Base-by-base conservation (phyloP, 2,329 filamentous ascomycete genomes). In the Penicillium concentricum region DNA sequence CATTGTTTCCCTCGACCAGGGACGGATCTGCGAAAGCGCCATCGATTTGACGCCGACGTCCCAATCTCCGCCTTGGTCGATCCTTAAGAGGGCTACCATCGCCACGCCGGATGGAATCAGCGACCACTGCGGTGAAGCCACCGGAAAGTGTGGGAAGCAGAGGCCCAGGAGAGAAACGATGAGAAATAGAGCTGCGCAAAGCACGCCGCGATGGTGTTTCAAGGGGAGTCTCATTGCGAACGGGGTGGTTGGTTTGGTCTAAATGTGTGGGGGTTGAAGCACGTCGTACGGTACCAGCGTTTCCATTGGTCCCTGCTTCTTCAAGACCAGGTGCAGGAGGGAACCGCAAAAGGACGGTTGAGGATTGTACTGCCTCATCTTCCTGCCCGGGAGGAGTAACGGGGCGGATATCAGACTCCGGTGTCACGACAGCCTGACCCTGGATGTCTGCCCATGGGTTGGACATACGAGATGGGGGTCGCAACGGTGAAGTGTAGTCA, bases 111-210 rank as follows among this genome's bases (percentile, higher is more conserved):
- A 88, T 75, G 22, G 84, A 81, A 61, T 89, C 86, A 9, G 85
- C 86, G 6, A 89, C 84, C 46, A 89, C 82, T 1, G 82, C 86
- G 67, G 79, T 84, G 16, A 89, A 76, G 0, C 82, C 82, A 2
- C 80, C 82, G 2, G 82, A 85, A 1, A 89, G 75, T 0, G 87
- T 84, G 30, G 82, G 82, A 2, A 86, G 79, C 5, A 88, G 73
- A 6, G 84, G 82, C 0, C 83, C 83, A 4, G 82, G 82, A 4
- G 84, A 78, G 37, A 88, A 82, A 3, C 78, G 79, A 22, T 73
- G 66, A 3, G 78, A 78, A 18, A 84, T 76, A 0, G 81, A 81
- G 61, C 79, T 77, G 45, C 80, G 77, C 15, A 68, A 34, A 22
- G 70, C 74, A 48, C 66, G 70, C 50, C 69, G 67, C 10, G 75